Evolutionary conservation across 2,329 filamentous ascomycete species (phyloP), one percentile per base, ranked within the genome.

Genomic region (Mollisia scopiformis): DNA sequence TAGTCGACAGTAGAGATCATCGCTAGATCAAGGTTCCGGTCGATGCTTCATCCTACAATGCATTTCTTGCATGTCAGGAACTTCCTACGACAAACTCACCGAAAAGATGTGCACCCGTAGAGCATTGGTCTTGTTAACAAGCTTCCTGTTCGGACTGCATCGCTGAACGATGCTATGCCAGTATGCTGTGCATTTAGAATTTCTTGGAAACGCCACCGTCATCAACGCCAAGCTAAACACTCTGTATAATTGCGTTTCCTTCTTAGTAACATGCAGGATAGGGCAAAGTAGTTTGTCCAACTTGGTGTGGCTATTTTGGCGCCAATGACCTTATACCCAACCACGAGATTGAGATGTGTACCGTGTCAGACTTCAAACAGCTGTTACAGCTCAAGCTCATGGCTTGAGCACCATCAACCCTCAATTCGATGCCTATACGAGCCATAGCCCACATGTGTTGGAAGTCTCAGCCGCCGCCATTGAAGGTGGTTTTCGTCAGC

Each of bases 1-100:
- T 41, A 7, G 59, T 68, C 23, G 47, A 65, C 8, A 66, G 67
- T 31, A 39, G 10, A 21, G 31, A 28, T 39, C 13, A 28, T 27
- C 19, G 51, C 19, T 61, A 63, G 2, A 69, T 73, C 10, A 58
- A 70, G 23, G 58, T 79, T 11, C 52, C 71, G 10, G 71, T 74
- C 11, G 55, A 62, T 37, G 5, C 76, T 2, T 67, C 74, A 7
- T 56, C 63, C 2, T 74, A 75, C 3, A 58, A 31, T 0, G 72
- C 71, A 53, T 62, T 73, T 13, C 71, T 82, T 46, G 60, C 70
- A 47, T 76, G 77, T 2, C 74, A 74, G 35, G 76, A 78, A 55
- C 65, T 82, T 1, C 62, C 83, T 11, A 70, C 78, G 19, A 69
- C 78, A n/a, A 74, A 78, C 8, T 79, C 79, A 0, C 79, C 77